A percentile compares a stretch with the other conserved stretches of the same genome.
These are phyloP conservation scores for Phytophthora ramorum DNA, from an alignment of 352 stramenopile genomes.

Conservation along the genomic window DNA sequence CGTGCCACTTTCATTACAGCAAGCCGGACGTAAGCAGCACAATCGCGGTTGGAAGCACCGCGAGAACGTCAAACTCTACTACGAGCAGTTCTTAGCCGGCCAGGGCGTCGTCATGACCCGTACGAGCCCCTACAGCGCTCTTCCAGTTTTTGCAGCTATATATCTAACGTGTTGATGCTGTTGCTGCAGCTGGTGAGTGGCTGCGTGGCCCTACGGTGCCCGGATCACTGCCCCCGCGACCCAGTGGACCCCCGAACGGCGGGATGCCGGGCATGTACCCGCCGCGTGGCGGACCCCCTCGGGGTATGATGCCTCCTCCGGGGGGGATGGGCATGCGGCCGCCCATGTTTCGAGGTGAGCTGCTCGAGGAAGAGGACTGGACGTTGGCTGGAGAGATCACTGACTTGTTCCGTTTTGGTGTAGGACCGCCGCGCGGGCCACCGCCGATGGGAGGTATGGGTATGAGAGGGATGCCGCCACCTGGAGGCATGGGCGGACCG, in stretches of 20 bases:
- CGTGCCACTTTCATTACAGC: conserved; percentile 41
- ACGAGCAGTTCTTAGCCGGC: conserved; percentile 88
- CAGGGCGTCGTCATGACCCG: conserved; percentile 82
- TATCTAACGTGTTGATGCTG: background rate
- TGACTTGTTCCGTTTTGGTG: background rate
- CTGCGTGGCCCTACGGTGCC: conserved; percentile 48
- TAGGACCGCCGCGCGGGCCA: conserved; percentile 61
- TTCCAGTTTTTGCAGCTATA: background rate
- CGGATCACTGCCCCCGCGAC: conserved; percentile 59
- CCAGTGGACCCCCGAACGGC: conserved; percentile 33
- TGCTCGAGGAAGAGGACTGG: background rate
- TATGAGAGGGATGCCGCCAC: conserved; percentile 37
- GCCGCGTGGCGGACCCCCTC: conserved; percentile 66
- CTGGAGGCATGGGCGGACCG: conserved; percentile 38
- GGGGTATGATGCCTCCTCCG: conserved; percentile 49
- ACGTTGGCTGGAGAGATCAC: background rate
- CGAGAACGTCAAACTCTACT: conserved; percentile 95
- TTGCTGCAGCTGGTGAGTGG: conserved; percentile 72
- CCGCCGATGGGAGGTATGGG: conserved; percentile 49
- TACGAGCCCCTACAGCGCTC: conserved; percentile 34
- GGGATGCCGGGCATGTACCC: conserved; percentile 66
- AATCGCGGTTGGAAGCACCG: conserved; percentile 95
- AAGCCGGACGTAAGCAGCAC: conserved; percentile 94
- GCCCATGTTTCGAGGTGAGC: conserved; percentile 65
- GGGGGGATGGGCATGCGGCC: conserved; percentile 29